A percentile compares a stretch with the other conserved stretches of the same genome.
These are phyloP conservation scores for Xylaria sp. DNA, from an alignment of 2,329 filamentous ascomycete species.

Conservation along the genomic window DNA sequence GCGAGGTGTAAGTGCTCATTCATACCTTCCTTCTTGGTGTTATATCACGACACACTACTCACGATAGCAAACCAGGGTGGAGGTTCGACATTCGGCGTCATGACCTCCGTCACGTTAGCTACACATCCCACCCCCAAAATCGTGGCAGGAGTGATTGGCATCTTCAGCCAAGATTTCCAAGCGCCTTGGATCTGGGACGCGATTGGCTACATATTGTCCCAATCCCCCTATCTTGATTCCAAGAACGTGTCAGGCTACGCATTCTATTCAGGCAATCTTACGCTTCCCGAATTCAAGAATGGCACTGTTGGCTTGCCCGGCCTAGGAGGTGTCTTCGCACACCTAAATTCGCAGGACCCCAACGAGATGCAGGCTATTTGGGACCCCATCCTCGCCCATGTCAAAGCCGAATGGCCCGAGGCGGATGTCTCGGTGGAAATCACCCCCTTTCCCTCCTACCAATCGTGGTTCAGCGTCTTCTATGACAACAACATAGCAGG, in stretches of 20 bases:
- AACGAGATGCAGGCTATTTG: constrained; percentile 29
- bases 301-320: constrained; percentile 23
- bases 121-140: constrained; percentile 39
- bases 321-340: constrained; percentile 31
- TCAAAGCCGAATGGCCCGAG: constrained; percentile 37
- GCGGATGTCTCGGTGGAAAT: constrained; percentile 17
- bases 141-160: constrained; percentile 24
- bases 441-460: constrained; percentile 33
- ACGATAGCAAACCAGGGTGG: constrained; percentile 40
- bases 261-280: constrained; percentile 34
- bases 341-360: constrained; percentile 35
- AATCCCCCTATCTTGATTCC: constrained; percentile 43
- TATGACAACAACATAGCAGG: constrained; percentile 36
- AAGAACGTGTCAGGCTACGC: constrained; percentile 49
- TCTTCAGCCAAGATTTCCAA: constrained; percentile 30
- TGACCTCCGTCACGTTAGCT: constrained; percentile 52
- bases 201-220: constrained; percentile 42
- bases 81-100: constrained; percentile 55
- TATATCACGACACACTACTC: not conserved
- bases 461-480: constrained; percentile 35
- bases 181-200: constrained; percentile 41
- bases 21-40: not conserved
- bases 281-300: constrained; percentile 3
- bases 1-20: constrained; percentile 42
- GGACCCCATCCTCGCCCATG: constrained; percentile 34